Evolutionary conservation across 2,329 filamentous ascomycete species (phyloP).

Genomic region (Colletotrichum costaricense): DNA sequence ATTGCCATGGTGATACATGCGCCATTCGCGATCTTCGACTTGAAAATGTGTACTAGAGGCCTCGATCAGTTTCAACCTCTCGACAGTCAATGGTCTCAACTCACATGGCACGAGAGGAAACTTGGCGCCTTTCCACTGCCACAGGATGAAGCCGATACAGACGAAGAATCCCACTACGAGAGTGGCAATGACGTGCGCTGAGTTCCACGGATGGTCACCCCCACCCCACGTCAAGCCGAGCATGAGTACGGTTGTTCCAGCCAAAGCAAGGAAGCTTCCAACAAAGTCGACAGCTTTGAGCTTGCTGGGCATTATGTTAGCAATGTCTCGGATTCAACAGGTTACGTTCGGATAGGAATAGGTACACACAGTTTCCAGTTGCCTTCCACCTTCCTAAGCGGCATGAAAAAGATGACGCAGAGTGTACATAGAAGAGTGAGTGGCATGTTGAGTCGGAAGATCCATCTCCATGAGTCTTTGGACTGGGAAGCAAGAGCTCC

Average conservation of each 20-base stretch:
- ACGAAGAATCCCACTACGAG: conserved; percentile 58
- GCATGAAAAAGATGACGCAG: conserved; percentile 66
- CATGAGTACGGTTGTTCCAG: conserved; percentile 57
- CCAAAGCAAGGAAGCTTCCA: conserved; percentile 46
- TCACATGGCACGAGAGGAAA: conserved; percentile 59
- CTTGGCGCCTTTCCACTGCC: conserved; percentile 61
- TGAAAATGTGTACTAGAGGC: conserved; percentile 62
- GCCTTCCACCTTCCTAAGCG: conserved; percentile 63
- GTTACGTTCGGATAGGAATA: neutral
- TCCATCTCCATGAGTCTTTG: conserved; percentile 62
- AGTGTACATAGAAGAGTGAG: conserved; percentile 59
- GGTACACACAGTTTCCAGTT: conserved; percentile 57
- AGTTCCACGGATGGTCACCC: conserved; percentile 66
- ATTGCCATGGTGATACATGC: conserved; percentile 67
- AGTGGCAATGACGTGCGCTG: conserved; percentile 64
- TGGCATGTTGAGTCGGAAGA: conserved; percentile 65
- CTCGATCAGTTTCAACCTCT: conserved; percentile 14
- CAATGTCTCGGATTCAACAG: neutral
- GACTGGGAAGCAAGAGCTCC: conserved; percentile 60
- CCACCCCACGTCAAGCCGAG: conserved; percentile 70
- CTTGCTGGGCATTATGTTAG: conserved; percentile 46
- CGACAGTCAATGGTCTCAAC: conserved; percentile 32
- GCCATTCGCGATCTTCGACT: conserved; percentile 63
- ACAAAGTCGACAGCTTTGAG: conserved; percentile 62
- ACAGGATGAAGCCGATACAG: conserved; percentile 57